Evolutionary conservation across 805 yeast species (phyloP).

Genomic region (Wickerhamiella siamensis): DNA sequence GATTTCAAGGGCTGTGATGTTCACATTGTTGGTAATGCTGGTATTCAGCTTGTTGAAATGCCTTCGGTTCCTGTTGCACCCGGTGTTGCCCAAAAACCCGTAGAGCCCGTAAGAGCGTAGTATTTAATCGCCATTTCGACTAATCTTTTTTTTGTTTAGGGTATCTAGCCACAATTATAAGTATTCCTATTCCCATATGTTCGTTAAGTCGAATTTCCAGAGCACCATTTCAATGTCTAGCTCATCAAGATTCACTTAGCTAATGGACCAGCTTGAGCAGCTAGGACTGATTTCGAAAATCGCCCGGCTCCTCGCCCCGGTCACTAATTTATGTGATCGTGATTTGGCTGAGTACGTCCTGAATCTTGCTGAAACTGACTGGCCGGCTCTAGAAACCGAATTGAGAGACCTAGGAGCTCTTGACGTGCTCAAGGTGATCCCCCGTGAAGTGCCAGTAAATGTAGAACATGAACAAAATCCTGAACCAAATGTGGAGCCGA

Average conservation of each 20-base stretch:
- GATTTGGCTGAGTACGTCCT: slow-evolving; percentile 35
- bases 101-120: too few relatives aligned
- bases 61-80: neutral
- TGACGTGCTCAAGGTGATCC: slow-evolving; percentile 1
- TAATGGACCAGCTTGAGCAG: slow-evolving; percentile 21
- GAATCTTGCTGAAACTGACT: slow-evolving; percentile 24
- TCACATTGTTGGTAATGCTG: slow-evolving; percentile 51
- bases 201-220: too few relatives aligned
- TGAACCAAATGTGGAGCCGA: neutral
- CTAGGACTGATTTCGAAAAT: slow-evolving; percentile 15
- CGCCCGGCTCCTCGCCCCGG: neutral
- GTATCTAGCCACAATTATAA: too few relatives aligned
- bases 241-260: too few relatives aligned
- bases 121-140: too few relatives aligned
- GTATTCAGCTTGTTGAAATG: slow-evolving; percentile 24
- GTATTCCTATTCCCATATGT: too few relatives aligned
- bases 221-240: too few relatives aligned
- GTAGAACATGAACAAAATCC: neutral
- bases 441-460: neutral
- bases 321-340: slow-evolving; percentile 28
- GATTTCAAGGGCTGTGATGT: slow-evolving; percentile 81
- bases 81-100: neutral
- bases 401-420: slow-evolving; percentile 23
- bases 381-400: slow-evolving; percentile 26
- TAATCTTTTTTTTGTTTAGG: too few relatives aligned